Base-by-base conservation (phyloP, 2,329 filamentous ascomycete species). In the Trichoderma arundinaceum region DNA sequence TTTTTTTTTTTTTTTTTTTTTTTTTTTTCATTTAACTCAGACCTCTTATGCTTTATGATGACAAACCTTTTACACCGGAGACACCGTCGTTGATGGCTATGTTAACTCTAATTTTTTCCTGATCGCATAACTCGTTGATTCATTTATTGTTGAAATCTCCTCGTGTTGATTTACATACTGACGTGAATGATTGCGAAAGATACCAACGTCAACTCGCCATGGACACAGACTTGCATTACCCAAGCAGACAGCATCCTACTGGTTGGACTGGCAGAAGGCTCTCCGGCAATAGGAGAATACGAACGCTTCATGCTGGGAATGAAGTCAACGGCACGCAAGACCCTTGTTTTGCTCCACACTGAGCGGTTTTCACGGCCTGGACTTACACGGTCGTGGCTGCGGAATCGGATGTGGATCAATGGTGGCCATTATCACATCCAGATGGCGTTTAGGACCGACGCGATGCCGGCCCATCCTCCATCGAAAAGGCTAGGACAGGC, bases 391-490 rank as follows among this genome's bases (percentile, higher is more conserved):
- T 88, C 90, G 38, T 99, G 95, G 95, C 80, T 99, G 13, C 88
- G 90, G 68, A 97, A 97, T 73, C 90, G 95, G 1, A 89, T 96
- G 68, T 99, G 95, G 95, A 95, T 99, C 77, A 99, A 98, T 70
- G 95, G 95, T 15, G 94, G 94, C 5, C 96, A 99, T 75, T 95
- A 96, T 74, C 95, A 99, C 71, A 91, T 99, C 12, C 95, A 99
- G 73, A 98, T 99, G 95, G 85, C 91, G 0, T 94, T 95, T 76
- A 87, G 90, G 44, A 84, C 89, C 3, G 90, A 91, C 52, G 81
- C 89, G 1, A 89, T 96, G 69, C 91, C 93, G 2, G 87, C 91
- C 0, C 90, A 93, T 72, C 86, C 90, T 19, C 88, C 89, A 13
- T 85, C 87, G 1, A 92, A 92, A 71, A 90, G 90, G 59, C 90